A percentile compares a stretch with the other conserved stretches of the same genome.
Conservation (phyloP, 768 basidiomycete genomes). For the Termitomyces sp. region DNA sequence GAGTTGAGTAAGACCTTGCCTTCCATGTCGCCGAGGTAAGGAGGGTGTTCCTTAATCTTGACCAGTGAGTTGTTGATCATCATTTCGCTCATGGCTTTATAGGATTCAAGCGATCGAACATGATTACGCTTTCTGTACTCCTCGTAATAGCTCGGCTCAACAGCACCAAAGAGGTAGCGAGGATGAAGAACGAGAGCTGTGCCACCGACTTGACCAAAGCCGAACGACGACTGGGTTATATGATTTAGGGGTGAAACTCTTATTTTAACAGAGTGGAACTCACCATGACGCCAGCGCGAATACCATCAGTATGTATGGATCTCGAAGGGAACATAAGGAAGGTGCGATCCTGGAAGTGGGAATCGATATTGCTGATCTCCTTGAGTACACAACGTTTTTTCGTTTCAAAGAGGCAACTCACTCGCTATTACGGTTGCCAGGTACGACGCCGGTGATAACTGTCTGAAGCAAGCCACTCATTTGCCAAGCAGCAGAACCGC, state of each 20-base stretch:
- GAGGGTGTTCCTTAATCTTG: conserved; percentile 90
- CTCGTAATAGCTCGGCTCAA: conserved; percentile 74
- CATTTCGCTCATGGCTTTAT: conserved; percentile 93
- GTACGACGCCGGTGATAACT: conserved; percentile 79
- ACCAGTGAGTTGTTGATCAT: conserved; percentile 93
- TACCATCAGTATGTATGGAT: conserved; percentile 90
- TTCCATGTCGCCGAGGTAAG: conserved; percentile 84
- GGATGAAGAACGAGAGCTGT: conserved; percentile 86
- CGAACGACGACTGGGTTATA: conserved; percentile 78
- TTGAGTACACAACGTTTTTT: conserved; percentile 1
- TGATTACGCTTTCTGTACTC: conserved; percentile 69
- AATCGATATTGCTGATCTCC: conserved; percentile 77
- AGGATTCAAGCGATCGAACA: conserved; percentile 61
- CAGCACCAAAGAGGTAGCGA: conserved; percentile 80
- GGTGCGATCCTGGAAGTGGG: conserved; percentile 82
- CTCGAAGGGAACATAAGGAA: conserved; percentile 97
- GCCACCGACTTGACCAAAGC: conserved; percentile 98
- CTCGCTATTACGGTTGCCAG: conserved; percentile 96
- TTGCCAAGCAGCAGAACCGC: conserved; percentile 98
- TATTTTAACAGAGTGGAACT: conserved; percentile 12
- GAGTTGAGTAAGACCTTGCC: conserved; percentile 86
- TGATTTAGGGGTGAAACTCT: conserved; percentile 4
- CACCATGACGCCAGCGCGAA: conserved; percentile 84
- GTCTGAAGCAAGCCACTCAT: conserved; percentile 88
- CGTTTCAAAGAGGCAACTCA: conserved; percentile 35